phyloP scores from a whole-genome alignment of 225 moss, liverwort and hornwort species.

The Climacium dendroides region DNA sequence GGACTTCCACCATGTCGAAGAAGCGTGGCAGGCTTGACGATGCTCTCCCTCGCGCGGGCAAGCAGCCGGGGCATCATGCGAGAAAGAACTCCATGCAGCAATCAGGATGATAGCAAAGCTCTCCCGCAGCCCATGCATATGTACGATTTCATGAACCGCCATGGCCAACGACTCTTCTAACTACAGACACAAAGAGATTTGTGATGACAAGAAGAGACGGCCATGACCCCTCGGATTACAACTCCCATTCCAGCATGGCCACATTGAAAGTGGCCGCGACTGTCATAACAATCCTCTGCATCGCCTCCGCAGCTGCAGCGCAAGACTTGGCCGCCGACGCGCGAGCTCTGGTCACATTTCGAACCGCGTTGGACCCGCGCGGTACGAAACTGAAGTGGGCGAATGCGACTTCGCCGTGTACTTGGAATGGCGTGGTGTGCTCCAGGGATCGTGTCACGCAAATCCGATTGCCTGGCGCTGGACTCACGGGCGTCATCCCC shows the following conservation, averaged over 20 bases:
- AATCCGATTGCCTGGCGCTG: constrained; percentile 25
- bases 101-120: neutral
- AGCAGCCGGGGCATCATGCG: neutral
- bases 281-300: neutral
- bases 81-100: neutral
- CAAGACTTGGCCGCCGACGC: constrained; percentile 32
- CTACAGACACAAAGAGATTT: neutral
- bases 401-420: constrained; percentile 19
- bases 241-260: neutral
- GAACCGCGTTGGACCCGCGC: constrained; percentile 12
- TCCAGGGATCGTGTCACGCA: constrained; percentile 6
- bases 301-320: neutral
- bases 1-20: neutral
- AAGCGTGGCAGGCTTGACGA: neutral
- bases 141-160: neutral
- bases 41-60: neutral
- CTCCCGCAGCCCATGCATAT: neutral
- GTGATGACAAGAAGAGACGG: constrained; percentile 4
- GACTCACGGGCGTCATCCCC: constrained; percentile 20
- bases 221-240: neutral
- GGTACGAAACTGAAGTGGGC: constrained; percentile 23
- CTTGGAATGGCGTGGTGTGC: constrained; percentile 28
- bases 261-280: neutral
- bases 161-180: neutral
- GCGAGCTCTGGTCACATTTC: constrained; percentile 10